Evolutionary conservation across 768 basidiomycete genomes (phyloP).

Genomic region (Nidularia sp.): DNA sequence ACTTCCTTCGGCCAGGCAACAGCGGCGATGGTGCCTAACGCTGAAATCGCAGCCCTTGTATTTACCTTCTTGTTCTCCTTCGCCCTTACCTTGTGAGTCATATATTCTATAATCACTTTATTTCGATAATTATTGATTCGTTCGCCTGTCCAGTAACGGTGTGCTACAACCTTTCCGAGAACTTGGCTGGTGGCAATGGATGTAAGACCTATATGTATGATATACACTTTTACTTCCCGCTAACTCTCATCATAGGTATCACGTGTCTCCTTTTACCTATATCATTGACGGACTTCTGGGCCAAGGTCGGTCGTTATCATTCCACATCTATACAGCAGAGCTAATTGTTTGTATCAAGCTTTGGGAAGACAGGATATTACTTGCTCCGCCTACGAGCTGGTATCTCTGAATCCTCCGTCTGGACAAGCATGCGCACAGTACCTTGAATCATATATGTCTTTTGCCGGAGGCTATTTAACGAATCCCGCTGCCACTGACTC

Average conservation of each 20-base stretch:
- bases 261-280: constrained; percentile 50
- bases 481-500: constrained; percentile 43
- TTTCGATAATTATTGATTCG: background rate
- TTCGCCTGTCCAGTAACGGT: constrained; percentile 35
- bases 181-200: constrained; percentile 67
- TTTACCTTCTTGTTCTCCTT: constrained; percentile 54
- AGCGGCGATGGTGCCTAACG: constrained; percentile 55
- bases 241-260: constrained; percentile 23
- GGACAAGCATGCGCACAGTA: constrained; percentile 53
- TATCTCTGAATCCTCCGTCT: constrained; percentile 45
- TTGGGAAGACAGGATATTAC: constrained; percentile 33
- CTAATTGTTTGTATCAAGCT: constrained; percentile 14
- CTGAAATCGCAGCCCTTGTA: constrained; percentile 49
- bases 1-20: constrained; percentile 49
- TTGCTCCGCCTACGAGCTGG: constrained; percentile 52
- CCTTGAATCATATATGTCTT: constrained; percentile 44
- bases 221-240: no score
- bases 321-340: background rate
- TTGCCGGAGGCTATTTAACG: constrained; percentile 53
- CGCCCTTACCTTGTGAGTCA: constrained; percentile 49
- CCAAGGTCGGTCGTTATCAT: constrained; percentile 11
- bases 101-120: background rate
- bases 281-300: constrained; percentile 42
- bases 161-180: constrained; percentile 57
- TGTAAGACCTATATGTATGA: constrained; percentile 9